A percentile compares a stretch with the other conserved stretches of the same genome.
Conservation (phyloP, 345 rosid genomes). For the Lumnitzera racemosa region DNA sequence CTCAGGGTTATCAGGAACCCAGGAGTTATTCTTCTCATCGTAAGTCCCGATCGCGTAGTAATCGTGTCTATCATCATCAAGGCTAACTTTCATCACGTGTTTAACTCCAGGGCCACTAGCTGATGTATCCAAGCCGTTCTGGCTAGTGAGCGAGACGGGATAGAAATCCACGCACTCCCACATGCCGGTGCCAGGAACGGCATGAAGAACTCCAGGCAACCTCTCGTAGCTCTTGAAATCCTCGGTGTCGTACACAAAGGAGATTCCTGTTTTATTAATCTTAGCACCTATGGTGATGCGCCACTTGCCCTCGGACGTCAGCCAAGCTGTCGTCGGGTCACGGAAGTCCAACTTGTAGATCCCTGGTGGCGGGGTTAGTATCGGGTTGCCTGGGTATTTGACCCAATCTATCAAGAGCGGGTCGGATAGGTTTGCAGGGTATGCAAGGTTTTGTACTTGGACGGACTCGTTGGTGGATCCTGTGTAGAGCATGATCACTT, state of each 20-base stretch:
- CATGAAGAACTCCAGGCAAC: slow-evolving; percentile 36
- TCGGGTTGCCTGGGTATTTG: slow-evolving; percentile 66
- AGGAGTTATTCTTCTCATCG: slow-evolving; percentile 26
- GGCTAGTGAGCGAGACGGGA: slow-evolving; percentile 31
- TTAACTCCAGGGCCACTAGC: slow-evolving; percentile 35
- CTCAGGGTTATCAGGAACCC: slow-evolving; percentile 46
- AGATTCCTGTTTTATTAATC: slow-evolving; percentile 54
- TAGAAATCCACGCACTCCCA: slow-evolving; percentile 87
- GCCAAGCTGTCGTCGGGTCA: slow-evolving; percentile 97
- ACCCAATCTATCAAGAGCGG: slow-evolving; percentile 70
- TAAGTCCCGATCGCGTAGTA: slow-evolving; percentile 62
- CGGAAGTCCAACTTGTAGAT: slow-evolving; percentile 63
- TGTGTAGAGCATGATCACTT: slow-evolving; percentile 74
- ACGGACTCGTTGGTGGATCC: slow-evolving; percentile 63
- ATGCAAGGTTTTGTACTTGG: slow-evolving; percentile 90
- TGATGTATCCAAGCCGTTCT: slow-evolving; percentile 51
- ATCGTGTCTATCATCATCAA: slow-evolving; percentile 56
- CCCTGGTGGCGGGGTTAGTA: slow-evolving; percentile 67
- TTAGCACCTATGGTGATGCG: slow-evolving; percentile 69
- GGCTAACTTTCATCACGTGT: slow-evolving; percentile 56
- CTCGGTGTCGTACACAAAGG: slow-evolving; percentile 65
- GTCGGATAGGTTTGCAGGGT: slow-evolving; percentile 64
- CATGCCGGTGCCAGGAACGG: slow-evolving; percentile 75
- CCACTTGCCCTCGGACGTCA: slow-evolving; percentile 73
- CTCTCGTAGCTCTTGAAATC: slow-evolving; percentile 50